Evolutionary conservation across 2,329 filamentous ascomycete species (phyloP).

Genomic region (Trichoderma polysporum): DNA sequence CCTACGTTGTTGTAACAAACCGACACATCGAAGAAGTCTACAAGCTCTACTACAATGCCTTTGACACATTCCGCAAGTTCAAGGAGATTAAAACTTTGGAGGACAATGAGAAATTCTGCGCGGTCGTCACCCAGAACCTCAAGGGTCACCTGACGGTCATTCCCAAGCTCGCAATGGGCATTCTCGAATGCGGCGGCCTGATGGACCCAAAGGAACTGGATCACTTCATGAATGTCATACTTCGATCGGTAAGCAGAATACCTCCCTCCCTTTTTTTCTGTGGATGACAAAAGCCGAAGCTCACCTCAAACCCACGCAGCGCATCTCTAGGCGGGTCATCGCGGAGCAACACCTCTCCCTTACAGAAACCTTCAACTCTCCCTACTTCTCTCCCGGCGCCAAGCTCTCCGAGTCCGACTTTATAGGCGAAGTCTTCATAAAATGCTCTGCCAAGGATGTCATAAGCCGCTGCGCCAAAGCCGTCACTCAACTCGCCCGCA

Average conservation of each 20-base stretch:
- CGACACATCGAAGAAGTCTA: conserved; percentile 92
- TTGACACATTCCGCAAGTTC: conserved; percentile 82
- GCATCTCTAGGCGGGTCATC: conserved; percentile 93
- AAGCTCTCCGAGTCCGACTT: conserved; percentile 75
- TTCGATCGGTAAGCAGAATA: conserved; percentile 68
- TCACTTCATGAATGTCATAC: conserved; percentile 89
- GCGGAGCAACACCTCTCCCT: conserved; percentile 95
- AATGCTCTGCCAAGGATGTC: conserved; percentile 86
- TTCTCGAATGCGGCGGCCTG: conserved; percentile 82
- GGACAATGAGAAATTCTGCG: conserved; percentile 87
- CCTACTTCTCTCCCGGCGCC: conserved; percentile 82
- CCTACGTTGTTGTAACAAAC: conserved; percentile 96
- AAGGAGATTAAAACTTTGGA: conserved; percentile 81
- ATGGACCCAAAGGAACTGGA: conserved; percentile 82
- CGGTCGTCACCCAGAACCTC: conserved; percentile 74
- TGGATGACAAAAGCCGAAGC: background rate
- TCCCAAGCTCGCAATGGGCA: conserved; percentile 89
- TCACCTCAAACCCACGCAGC: conserved; percentile 45
- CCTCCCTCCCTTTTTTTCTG: no score
- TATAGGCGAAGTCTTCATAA: conserved; percentile 92
- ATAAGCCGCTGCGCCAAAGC: conserved; percentile 78
- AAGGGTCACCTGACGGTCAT: conserved; percentile 91
- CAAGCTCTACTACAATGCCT: conserved; percentile 95
- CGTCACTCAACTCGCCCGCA: conserved; percentile 70
- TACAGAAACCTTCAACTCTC: conserved; percentile 88